These are phyloP conservation scores for Colletotrichum cordylinicola DNA, from an alignment of 2,329 filamentous ascomycete species.

Conservation along the genomic window DNA sequence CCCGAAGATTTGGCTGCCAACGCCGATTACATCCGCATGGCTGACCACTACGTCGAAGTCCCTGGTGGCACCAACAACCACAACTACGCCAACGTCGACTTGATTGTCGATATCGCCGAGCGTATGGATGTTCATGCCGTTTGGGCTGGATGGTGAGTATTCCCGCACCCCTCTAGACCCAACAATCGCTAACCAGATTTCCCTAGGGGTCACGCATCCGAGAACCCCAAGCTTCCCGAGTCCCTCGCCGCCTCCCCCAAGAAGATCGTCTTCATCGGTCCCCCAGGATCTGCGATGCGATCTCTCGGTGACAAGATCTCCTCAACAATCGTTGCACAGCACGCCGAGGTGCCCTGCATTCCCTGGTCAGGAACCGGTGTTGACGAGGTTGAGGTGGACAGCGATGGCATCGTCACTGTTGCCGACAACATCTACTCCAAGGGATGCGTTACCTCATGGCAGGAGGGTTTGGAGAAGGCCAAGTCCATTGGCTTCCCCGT, in stretches of 20 bases:
- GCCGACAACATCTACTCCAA: slow-evolving; percentile 83
- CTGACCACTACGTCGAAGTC: slow-evolving; percentile 98
- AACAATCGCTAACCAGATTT: slow-evolving; percentile 5
- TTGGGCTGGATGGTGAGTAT: slow-evolving; percentile 92
- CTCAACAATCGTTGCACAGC: slow-evolving; percentile 97
- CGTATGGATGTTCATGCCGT: slow-evolving; percentile 98
- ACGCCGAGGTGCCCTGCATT: slow-evolving; percentile 94
- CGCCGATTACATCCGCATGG: slow-evolving; percentile 99
- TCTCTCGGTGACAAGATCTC: slow-evolving; percentile 99
- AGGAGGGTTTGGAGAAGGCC: slow-evolving; percentile 88
- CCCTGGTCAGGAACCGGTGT: slow-evolving; percentile 99
- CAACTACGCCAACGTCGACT: slow-evolving; percentile 99
- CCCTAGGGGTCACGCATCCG: slow-evolving; percentile 90
- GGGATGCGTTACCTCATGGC: slow-evolving; percentile 87
- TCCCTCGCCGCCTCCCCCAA: slow-evolving; percentile 94
- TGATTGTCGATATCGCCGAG: slow-evolving; percentile 98
- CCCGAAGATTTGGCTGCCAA: slow-evolving; percentile 97
- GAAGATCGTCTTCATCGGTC: slow-evolving; percentile 99
- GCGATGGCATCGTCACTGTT: slow-evolving; percentile 90
- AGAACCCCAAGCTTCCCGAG: slow-evolving; percentile 97
- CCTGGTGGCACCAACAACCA: slow-evolving; percentile 99
- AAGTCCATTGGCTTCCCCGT: slow-evolving; percentile 95
- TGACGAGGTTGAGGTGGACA: slow-evolving; percentile 78
- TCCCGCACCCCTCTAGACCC: not conserved
- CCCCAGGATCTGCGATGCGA: slow-evolving; percentile 97